Base-by-base conservation (phyloP, 2,329 filamentous ascomycete genomes). In the Xylariaceae sp. region DNA sequence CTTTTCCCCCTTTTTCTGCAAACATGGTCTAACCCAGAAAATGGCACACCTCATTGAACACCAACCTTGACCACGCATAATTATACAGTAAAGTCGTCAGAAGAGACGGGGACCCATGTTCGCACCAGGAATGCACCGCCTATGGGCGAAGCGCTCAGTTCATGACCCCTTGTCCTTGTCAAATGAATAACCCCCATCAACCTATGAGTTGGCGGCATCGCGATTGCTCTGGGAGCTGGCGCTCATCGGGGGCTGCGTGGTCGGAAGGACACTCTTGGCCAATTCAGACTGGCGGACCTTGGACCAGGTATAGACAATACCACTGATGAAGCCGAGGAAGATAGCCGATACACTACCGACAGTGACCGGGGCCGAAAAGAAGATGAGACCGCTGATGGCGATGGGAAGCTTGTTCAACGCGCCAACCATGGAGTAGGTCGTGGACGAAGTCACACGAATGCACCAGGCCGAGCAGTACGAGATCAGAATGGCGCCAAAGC, bases 391-490 rank as follows among this genome's bases (percentile, higher is more conserved):
- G 48, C 84, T 90, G 51, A 98, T 64, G 39, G 92, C 92, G 53
- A 98, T 89, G 29, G 92, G 92, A 21, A 98, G 81, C 74, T 98
- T 98, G 76, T 98, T 98, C 57, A 98, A 74, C 13, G 90, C 88
- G 47, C 92, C 92, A 40, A 97, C 92, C 90, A 98, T 97, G 19
- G 87, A 94, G 72, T 97, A 98, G 2, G 92, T 98, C 7, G 92
- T 98, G 13, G 89, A 96, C 0, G 89, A 94, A 6, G 92, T 97
- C 50, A 95, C 86, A 51, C 92, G 89, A 49, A 98, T 94, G 61
- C 92, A 97, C 92, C 92, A 98, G 26, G 92, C 92, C 12, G 90
- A 96, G 59, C 88, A 94, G 75, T 98, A 98, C n/a, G 90, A 97
- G 65, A 98, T 98, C 69, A 96, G 95, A 58, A 97, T 89, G 35